A percentile compares a stretch with the other conserved stretches of the same genome.
Conservation (phyloP, 2,329 filamentous ascomycete species). For the Ceratocystis papillata region DNA sequence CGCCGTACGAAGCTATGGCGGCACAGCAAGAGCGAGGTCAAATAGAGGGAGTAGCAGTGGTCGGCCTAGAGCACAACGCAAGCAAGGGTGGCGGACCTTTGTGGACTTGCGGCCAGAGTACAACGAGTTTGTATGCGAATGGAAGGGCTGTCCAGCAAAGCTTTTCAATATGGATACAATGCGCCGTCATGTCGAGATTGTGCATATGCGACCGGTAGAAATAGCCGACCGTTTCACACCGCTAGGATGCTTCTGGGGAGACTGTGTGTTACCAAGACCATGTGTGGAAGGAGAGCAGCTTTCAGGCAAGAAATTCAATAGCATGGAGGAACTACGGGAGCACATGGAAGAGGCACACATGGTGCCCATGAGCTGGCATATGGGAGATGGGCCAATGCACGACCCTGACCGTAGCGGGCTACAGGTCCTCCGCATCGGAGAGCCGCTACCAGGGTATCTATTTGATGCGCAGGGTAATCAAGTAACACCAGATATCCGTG, state of each 20-base stretch:
- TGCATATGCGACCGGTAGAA: constrained; percentile 35
- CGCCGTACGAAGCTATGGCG: not conserved
- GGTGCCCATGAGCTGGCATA: constrained; percentile 44
- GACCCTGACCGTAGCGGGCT: constrained; percentile 21
- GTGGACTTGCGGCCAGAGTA: constrained; percentile 36
- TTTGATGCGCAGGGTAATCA: constrained; percentile 43
- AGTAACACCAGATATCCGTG: constrained; percentile 47
- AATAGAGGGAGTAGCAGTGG: not conserved
- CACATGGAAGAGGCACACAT: constrained; percentile 49
- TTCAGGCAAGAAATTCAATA: constrained; percentile 18
- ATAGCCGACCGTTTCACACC: not conserved
- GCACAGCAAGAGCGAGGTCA: not conserved
- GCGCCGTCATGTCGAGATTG: constrained; percentile 40
- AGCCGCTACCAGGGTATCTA: constrained; percentile 39
- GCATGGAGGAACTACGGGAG: constrained; percentile 32
- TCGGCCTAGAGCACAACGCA: not conserved
- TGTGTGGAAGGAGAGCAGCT: not conserved
- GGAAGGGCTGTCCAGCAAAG: constrained; percentile 48
- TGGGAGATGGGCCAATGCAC: constrained; percentile 44
- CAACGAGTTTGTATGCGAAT: constrained; percentile 48
- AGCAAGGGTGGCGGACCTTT: constrained; percentile 31
- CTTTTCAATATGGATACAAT: constrained; percentile 53
- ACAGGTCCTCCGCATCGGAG: constrained; percentile 24
- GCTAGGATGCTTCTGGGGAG: constrained; percentile 30
- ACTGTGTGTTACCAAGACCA: constrained; percentile 26